Evolutionary conservation across 2,329 filamentous ascomycete species (phyloP).

Genomic region (Colletotrichum incanum): DNA sequence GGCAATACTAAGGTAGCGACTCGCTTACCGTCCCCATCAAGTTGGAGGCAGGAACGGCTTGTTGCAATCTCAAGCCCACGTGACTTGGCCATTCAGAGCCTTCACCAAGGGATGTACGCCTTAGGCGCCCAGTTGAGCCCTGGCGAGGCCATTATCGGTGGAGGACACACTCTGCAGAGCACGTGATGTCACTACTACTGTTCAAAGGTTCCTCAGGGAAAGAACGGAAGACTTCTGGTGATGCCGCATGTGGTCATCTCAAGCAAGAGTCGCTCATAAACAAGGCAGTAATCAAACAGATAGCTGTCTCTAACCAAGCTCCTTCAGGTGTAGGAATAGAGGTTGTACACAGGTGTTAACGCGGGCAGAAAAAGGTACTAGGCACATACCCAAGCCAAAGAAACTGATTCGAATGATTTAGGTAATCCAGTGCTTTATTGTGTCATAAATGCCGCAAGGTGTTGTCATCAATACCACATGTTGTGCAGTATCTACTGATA

Average conservation of each 20-base stretch:
- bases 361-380: no score
- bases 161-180: background rate
- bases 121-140: conserved; percentile 9
- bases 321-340: background rate
- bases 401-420: background rate
- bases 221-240: background rate
- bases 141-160: background rate
- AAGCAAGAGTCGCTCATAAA: no score
- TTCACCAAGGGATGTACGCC: conserved; percentile 24
- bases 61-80: conserved; percentile 2
- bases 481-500: background rate
- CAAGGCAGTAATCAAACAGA: no score
- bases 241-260: no score
- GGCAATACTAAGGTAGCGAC: background rate
- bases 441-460: background rate
- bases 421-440: background rate
- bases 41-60: background rate
- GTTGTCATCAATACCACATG: no score
- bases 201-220: no score
- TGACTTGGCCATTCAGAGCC: conserved; percentile 25
- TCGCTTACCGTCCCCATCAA: conserved; percentile 1
- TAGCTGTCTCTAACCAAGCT: no score
- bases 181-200: background rate
- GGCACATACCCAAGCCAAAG: background rate
- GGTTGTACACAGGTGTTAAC: background rate